Evolutionary conservation across 192 early-diverging fungal genomes (phyloP).

Genomic region (Helicostylum pulchrum): DNA sequence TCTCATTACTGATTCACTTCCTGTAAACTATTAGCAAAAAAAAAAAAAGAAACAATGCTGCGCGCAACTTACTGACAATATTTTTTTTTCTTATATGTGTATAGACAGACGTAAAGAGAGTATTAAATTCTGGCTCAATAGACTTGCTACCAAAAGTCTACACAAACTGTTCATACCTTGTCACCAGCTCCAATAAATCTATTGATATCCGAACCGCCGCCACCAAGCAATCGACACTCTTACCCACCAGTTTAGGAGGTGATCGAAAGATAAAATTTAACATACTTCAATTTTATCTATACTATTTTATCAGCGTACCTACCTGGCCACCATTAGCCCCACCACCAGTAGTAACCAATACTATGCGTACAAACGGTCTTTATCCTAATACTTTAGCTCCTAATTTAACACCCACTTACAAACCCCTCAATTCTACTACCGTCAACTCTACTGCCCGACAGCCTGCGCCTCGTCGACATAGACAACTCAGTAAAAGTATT

Average conservation of each 20-base stretch:
- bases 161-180: neutral
- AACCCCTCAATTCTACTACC: no score
- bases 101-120: neutral
- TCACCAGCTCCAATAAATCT: neutral
- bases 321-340: neutral
- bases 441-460: no score
- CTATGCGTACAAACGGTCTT: no score
- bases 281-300: conserved; percentile 7
- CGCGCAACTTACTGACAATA: no score
- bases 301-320: conserved; percentile 5
- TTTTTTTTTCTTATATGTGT: neutral
- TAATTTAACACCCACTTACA: no score
- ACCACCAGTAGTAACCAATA: no score
- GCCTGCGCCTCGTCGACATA: neutral
- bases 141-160: conserved; percentile 1
- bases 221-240: neutral
- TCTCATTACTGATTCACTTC: no score
- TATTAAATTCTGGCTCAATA: neutral
- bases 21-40: no score
- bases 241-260: neutral
- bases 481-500: no score
- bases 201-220: conserved; percentile 5
- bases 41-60: no score
- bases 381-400: no score
- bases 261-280: conserved; percentile 5